Conservation (phyloP, 345 rosid genomes). For the Eucalyptus tenuipes region DNA sequence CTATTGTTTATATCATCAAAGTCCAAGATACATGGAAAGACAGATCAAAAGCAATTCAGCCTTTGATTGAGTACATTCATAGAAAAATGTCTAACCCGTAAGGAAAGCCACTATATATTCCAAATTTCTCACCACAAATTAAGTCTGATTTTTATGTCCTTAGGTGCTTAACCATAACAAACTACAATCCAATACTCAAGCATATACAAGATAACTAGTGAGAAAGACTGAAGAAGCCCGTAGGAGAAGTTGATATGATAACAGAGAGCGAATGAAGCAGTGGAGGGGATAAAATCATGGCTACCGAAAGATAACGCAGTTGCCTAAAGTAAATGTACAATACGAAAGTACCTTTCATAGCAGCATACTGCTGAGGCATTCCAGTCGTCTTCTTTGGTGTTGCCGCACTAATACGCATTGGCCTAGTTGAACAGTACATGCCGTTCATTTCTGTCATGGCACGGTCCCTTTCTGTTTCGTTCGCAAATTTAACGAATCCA, state of each 20-base stretch:
- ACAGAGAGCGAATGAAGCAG: not conserved
- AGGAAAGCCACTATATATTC: not conserved
- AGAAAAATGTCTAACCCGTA: not conserved
- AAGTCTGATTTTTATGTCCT: not conserved
- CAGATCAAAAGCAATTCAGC: not conserved
- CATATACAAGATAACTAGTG: not conserved
- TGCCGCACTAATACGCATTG: conserved; percentile 91
- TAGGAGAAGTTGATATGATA: not conserved
- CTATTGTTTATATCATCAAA: not conserved
- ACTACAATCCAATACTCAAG: not conserved
- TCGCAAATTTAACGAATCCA: conserved; percentile 88
- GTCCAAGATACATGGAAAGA: not conserved
- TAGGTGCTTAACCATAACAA: not conserved
- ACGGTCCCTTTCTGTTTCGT: conserved; percentile 83
- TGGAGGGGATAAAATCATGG: not conserved
- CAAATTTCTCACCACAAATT: not conserved
- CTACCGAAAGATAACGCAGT: not conserved
- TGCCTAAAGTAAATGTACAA: not conserved
- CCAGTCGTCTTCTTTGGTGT: conserved; percentile 68
- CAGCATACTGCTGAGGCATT: conserved; percentile 53
- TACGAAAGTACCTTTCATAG: conserved; percentile 37
- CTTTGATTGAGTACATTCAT: not conserved
- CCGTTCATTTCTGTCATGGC: conserved; percentile 98
- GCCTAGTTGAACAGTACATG: conserved; percentile 77
- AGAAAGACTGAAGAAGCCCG: not conserved